Conservation (phyloP, 768 basidiomycete genomes). For the Leccinum subtestaceum region DNA sequence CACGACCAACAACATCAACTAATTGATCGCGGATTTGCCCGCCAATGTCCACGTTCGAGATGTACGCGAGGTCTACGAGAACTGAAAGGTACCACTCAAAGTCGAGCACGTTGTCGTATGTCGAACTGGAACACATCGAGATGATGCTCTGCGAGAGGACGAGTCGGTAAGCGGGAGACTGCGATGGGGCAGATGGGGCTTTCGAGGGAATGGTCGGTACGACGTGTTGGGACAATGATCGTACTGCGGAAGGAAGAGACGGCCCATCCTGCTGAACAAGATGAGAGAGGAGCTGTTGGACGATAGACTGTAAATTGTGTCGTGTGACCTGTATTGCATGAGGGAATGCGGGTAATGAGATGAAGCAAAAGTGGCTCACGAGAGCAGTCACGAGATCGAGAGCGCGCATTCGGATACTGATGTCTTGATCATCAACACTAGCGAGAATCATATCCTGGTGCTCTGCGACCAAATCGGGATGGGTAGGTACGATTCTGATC, state of each 20-base stretch:
- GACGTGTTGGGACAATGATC: slow-evolving; percentile 52
- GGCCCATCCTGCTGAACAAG: slow-evolving; percentile 62
- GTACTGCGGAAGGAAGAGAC: slow-evolving; percentile 54
- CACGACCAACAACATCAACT: too few relatives aligned
- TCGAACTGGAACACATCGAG: too few relatives aligned
- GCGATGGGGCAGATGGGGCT: slow-evolving; percentile 49
- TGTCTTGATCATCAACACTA: slow-evolving; percentile 89
- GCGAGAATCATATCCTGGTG: slow-evolving; percentile 89
- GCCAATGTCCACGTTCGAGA: too few relatives aligned
- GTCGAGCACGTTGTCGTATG: too few relatives aligned
- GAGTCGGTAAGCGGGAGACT: slow-evolving; percentile 60
- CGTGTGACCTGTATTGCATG: slow-evolving; percentile 60
- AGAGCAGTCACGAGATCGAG: slow-evolving; percentile 92
- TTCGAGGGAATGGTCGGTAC: slow-evolving; percentile 38
- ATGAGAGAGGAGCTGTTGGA: slow-evolving; percentile 86
- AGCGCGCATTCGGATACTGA: slow-evolving; percentile 94
- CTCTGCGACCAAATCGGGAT: slow-evolving; percentile 85
- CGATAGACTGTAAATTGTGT: slow-evolving; percentile 83
- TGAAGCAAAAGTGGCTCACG: slow-evolving; percentile 44
- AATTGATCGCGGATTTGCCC: too few relatives aligned
- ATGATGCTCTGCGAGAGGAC: too few relatives aligned
- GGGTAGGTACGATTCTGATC: slow-evolving; percentile 92
- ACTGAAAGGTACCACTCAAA: too few relatives aligned
- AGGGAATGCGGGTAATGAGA: neutral
- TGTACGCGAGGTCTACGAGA: too few relatives aligned